Conservation (phyloP, 352 stramenopile genomes). For the Pythium angustatum region DNA sequence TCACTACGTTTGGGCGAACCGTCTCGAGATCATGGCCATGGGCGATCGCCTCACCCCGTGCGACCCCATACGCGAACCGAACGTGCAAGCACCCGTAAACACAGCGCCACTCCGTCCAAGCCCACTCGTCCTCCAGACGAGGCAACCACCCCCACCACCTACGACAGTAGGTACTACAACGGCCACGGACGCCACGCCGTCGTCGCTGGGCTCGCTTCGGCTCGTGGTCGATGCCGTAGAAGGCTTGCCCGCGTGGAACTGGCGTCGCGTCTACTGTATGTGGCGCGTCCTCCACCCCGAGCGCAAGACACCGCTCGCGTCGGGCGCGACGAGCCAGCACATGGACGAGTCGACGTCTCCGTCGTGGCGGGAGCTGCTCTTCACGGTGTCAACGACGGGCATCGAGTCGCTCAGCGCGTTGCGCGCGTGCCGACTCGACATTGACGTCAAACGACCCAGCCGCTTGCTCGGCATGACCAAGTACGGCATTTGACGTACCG, state of each 20-base stretch:
- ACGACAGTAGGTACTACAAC: too few relatives aligned
- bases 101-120: background rate
- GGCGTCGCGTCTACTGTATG: constrained; percentile 22
- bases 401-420: constrained; percentile 8
- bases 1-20: constrained; percentile 22
- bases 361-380: constrained; percentile 7
- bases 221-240: background rate
- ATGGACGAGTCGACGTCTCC: constrained; percentile 8
- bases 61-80: background rate
- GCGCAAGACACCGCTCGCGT: background rate
- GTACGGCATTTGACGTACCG: too few relatives aligned
- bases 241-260: constrained; percentile 10
- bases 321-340: constrained; percentile 15
- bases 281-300: constrained; percentile 1
- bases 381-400: background rate
- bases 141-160: too few relatives aligned
- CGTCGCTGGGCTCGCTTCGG: background rate
- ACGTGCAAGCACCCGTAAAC: background rate
- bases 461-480: constrained; percentile 14
- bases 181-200: background rate
- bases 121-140: background rate
- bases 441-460: constrained; percentile 21
- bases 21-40: constrained; percentile 21
- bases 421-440: constrained; percentile 10
- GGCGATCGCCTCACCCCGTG: constrained; percentile 15